These are phyloP conservation scores for Picea glauca DNA, from an alignment of 75 land plant genomes.

Conservation along the genomic window DNA sequence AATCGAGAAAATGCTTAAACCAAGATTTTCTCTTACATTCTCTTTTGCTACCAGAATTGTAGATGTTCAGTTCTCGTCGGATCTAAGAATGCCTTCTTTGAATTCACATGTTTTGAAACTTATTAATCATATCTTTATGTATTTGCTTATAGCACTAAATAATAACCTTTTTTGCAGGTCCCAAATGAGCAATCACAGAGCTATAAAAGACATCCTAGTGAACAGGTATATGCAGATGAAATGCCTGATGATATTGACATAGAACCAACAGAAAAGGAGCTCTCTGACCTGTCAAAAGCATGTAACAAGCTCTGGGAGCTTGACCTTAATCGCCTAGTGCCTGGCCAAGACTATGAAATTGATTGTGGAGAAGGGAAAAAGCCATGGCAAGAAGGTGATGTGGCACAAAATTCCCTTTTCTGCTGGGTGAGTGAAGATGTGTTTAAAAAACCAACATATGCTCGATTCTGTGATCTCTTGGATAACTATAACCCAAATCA, in stretches of 20 bases:
- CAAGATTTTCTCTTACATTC: neutral
- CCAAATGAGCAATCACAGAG: conserved; percentile 39
- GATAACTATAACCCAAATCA: conserved; percentile 84
- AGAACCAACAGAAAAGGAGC: conserved; percentile 73
- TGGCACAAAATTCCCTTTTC: conserved; percentile 70
- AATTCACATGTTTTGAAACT: conserved; percentile 3
- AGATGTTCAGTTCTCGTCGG: neutral
- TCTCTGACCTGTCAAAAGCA: conserved; percentile 64
- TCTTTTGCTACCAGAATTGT: conserved; percentile 3
- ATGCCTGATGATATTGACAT: conserved; percentile 25
- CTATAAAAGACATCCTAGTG: conserved; percentile 52
- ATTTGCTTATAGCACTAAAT: neutral
- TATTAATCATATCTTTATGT: neutral
- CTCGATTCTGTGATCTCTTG: conserved; percentile 82
- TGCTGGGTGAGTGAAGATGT: conserved; percentile 56
- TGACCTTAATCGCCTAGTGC: conserved; percentile 81
- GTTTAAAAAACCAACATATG: conserved; percentile 65
- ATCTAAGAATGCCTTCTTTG: neutral
- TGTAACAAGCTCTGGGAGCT: conserved; percentile 88
- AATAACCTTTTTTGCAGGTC: conserved; percentile 16
- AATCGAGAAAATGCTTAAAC: neutral
- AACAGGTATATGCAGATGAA: conserved; percentile 65
- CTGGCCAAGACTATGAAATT: conserved; percentile 86
- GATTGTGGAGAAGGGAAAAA: conserved; percentile 95
- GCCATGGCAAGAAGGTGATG: conserved; percentile 65